Evolutionary conservation across 192 early-diverging fungal genomes (phyloP), one percentile per base, ranked within the genome.

Genomic region (Umbelopsis vinacea): DNA sequence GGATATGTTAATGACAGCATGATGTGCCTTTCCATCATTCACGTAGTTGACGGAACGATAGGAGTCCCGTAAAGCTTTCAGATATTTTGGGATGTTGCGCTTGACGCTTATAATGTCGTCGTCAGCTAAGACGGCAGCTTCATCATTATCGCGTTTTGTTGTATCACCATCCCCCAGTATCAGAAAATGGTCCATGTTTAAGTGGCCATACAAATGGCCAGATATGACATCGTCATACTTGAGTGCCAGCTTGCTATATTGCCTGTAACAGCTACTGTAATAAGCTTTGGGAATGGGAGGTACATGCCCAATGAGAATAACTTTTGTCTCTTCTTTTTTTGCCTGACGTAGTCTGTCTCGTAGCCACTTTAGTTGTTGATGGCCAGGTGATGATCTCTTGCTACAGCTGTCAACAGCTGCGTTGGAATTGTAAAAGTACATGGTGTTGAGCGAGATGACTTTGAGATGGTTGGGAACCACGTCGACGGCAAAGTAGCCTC

Each of bases 401-500:
- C 55, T 24, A 26, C 81, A 82, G 54, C 71, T 71, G 0, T 54
- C 6, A 2, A 82, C 66, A 14, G 47, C 22, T 22, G 67, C 54
- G 63, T 82, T 82, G 22, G 35, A 60, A 8, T 70, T 69, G 38
- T 68, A 72, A 40, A 82, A 79, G 47, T 76, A 79, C 43, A 79
- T 76, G 0, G 81, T 72, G 40, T 82, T 82, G n/a, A 82, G 22
- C 19, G 83, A 83, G n/a, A 90, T 68, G 15, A 83, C 88, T 4
- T 74, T 81, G 54, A 92, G 57, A 8, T 81, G 82, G 3, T 74
- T 47, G 0, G 82, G 76, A 6, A 70, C 48, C 2, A 89, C 74
- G 15, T 86, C 80, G 2, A 68, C 70, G 9, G 79, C 77, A 81
- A 86, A 90, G 69, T 89, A 89, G 15, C 89, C 90, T 57, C 85